Evolutionary conservation across 805 yeast species (phyloP).

Genomic region (Teunomyces kruisii): DNA sequence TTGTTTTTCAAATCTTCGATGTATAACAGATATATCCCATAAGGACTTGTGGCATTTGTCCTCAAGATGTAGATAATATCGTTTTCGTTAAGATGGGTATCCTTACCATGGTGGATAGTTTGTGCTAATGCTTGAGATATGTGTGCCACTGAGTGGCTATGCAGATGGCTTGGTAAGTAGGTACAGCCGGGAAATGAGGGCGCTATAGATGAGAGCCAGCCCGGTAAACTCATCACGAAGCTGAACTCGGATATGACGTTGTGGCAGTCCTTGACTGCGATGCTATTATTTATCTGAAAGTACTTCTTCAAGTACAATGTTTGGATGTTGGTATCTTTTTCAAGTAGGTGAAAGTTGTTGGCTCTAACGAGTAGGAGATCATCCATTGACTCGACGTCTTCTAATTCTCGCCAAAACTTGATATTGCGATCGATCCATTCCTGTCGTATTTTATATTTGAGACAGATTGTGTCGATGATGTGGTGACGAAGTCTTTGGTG

Average conservation of each 20-base stretch:
- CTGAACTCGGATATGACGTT: neutral
- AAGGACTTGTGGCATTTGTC: constrained; percentile 6
- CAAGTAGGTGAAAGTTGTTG: neutral
- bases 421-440: constrained; percentile 6
- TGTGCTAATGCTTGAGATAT: constrained; percentile 3
- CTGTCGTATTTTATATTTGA: constrained; percentile 8
- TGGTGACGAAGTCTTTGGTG: constrained; percentile 11
- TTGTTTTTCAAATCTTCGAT: constrained; percentile 4
- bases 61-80: constrained; percentile 10
- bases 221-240: constrained; percentile 8
- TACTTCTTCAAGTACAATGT: constrained; percentile 8
- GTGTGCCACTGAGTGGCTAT: neutral
- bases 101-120: neutral
- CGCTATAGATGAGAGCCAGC: constrained; percentile 10
- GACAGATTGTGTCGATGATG: constrained; percentile 12
- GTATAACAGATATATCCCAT: constrained; percentile 10
- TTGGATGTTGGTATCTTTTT: constrained; percentile 1
- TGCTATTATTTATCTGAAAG: constrained; percentile 3
- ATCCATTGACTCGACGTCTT: constrained; percentile 5
- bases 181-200: constrained; percentile 2
- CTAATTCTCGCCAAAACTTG: constrained; percentile 3
- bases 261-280: constrained; percentile 1
- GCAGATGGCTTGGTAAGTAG: constrained; percentile 1
- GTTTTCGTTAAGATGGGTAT: constrained; percentile 6
- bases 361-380: neutral